A percentile compares a stretch with the other conserved stretches of the same genome.
Conservation (phyloP, 441 rosid genomes). For the Populus hybrid region DNA sequence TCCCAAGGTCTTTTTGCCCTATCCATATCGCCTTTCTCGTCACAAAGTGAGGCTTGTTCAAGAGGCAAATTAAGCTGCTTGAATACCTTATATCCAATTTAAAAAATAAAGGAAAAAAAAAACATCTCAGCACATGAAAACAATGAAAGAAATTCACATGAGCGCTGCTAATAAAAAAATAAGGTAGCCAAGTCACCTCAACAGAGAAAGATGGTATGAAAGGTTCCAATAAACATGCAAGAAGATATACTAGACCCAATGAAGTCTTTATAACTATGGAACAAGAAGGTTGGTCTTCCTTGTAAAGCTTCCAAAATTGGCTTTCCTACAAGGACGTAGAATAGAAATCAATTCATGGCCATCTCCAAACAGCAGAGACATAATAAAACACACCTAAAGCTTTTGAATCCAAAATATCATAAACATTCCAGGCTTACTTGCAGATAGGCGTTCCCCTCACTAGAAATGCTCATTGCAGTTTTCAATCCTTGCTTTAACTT, state of each 20-base stretch:
- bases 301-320: constrained; percentile 92
- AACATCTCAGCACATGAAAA: neutral
- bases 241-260: constrained; percentile 76
- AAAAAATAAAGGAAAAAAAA: neutral
- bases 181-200: constrained; percentile 47
- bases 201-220: constrained; percentile 92
- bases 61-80: constrained; percentile 83
- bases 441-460: constrained; percentile 85
- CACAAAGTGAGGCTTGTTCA: constrained; percentile 58
- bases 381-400: neutral
- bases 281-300: constrained; percentile 70
- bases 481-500: constrained; percentile 90
- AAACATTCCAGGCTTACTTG: constrained; percentile 49
- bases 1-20: constrained; percentile 80
- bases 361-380: constrained; percentile 9
- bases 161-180: neutral
- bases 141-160: neutral
- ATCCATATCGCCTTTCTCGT: constrained; percentile 61
- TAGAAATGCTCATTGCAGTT: constrained; percentile 80
- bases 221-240: constrained; percentile 87
- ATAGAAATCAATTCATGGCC: constrained; percentile 8
- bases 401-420: constrained; percentile 8
- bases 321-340: constrained; percentile 48
- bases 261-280: constrained; percentile 78
- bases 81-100: constrained; percentile 51